phyloP scores from a whole-genome alignment of 2,329 filamentous ascomycete species.

The Rutstroemia sp. region DNA sequence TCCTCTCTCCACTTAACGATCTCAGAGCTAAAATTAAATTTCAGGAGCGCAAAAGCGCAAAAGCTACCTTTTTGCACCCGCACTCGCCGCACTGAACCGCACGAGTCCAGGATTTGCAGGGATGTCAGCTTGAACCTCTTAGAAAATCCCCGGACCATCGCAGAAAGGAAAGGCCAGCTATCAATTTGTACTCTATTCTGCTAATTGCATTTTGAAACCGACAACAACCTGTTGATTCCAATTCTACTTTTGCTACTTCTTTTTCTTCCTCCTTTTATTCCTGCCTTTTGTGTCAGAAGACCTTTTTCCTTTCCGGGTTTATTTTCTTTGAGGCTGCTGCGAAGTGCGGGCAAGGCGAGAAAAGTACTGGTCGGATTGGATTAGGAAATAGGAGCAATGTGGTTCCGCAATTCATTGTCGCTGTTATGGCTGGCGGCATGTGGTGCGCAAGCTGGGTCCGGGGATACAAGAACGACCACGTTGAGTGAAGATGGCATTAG shows the following conservation, averaged over 20 bases:
- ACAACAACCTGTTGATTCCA: neutral
- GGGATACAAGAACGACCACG: conserved; percentile 30
- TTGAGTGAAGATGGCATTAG: conserved; percentile 41
- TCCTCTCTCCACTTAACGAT: no score
- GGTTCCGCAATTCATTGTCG: conserved; percentile 23
- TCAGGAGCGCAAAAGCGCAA: neutral
- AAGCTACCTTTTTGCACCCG: neutral
- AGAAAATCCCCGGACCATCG: neutral
- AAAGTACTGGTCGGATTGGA: neutral
- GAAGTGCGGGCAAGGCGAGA: neutral
- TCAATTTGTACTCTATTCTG: neutral
- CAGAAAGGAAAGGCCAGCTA: conserved; percentile 19
- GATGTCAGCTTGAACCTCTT: neutral
- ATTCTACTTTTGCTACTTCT: neutral
- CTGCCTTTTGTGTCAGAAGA: no score
- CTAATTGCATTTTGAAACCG: neutral
- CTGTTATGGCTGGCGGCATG: conserved; percentile 30
- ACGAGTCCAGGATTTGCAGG: neutral
- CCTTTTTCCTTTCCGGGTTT: neutral
- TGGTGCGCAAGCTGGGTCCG: conserved; percentile 24
- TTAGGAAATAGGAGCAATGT: conserved; percentile 20
- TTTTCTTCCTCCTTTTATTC: neutral
- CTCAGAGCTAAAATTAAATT: neutral
- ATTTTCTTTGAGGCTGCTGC: neutral
- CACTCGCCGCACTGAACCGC: neutral